Evolutionary conservation across 108 stramenopile species (phyloP).

Genomic region (Cyclostephanos tholiformis): DNA sequence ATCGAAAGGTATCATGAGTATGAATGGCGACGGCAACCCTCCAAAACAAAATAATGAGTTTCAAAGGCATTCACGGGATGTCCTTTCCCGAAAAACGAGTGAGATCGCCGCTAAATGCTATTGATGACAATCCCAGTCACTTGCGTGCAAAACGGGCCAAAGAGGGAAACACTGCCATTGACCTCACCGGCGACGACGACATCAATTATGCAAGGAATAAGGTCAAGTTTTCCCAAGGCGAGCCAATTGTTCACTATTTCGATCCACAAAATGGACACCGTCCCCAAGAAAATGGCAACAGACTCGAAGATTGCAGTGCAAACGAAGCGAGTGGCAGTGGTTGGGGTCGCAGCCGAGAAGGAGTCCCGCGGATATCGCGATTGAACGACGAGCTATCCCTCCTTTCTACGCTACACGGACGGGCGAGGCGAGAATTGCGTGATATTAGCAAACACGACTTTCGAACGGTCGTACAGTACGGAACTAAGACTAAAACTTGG

Average conservation of each 20-base stretch:
- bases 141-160: not conserved
- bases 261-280: slow-evolving; percentile 27
- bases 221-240: slow-evolving; percentile 12
- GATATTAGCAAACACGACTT: slow-evolving; percentile 62
- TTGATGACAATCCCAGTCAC: too few species aligned
- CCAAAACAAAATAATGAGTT: too few species aligned
- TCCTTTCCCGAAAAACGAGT: not conserved
- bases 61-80: too few species aligned
- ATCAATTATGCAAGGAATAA: slow-evolving; percentile 58
- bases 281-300: not conserved
- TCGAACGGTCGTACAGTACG: slow-evolving; percentile 52
- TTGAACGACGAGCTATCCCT: slow-evolving; percentile 55
- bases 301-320: not conserved
- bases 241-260: slow-evolving; percentile 25
- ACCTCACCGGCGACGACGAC: slow-evolving; percentile 54
- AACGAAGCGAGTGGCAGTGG: not conserved
- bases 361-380: slow-evolving; percentile 3
- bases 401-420: slow-evolving; percentile 61
- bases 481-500: slow-evolving; percentile 24
- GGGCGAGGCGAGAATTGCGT: slow-evolving; percentile 57
- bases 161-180: not conserved
- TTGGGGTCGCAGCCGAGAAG: too few species aligned
- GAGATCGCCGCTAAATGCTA: not conserved
- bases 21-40: too few species aligned
- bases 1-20: too few species aligned